phyloP scores from a whole-genome alignment of 805 yeast genomes.

The Kodamaea sagamina region DNA sequence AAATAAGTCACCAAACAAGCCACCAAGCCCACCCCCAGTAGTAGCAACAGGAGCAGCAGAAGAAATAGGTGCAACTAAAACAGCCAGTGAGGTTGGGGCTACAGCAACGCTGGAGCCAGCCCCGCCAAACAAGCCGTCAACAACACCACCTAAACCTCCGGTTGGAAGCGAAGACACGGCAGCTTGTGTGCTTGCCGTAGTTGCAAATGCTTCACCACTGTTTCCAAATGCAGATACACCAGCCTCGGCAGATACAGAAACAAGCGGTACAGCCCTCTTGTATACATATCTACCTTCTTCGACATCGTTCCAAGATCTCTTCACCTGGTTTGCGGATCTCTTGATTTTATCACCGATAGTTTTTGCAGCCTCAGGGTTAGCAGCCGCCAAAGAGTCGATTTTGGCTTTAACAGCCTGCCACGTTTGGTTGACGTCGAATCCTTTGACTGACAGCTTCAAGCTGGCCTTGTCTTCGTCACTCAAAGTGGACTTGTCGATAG shows the following conservation, averaged over 20 bases:
- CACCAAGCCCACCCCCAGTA: conserved; percentile 14
- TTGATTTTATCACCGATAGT: conserved; percentile 9
- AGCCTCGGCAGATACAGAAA: conserved; percentile 8
- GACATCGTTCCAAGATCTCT: conserved; percentile 16
- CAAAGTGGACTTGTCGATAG: conserved; percentile 12
- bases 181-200: conserved; percentile 8
- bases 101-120: not conserved
- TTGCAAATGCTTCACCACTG: not conserved
- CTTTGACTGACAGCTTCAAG: conserved; percentile 16
- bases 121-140: conserved; percentile 19
- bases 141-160: conserved; percentile 9
- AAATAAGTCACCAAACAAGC: conserved; percentile 17
- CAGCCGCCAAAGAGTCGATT: conserved; percentile 11
- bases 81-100: not conserved
- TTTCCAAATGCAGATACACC: conserved; percentile 1
- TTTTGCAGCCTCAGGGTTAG: conserved; percentile 10
- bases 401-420: conserved; percentile 11
- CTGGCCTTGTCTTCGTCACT: conserved; percentile 17
- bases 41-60: conserved; percentile 4
- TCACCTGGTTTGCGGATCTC: conserved; percentile 13
- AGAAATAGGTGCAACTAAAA: not conserved
- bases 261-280: conserved; percentile 10
- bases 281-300: conserved; percentile 10
- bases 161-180: conserved; percentile 6
- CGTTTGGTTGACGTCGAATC: conserved; percentile 13